phyloP scores from a whole-genome alignment of 2,329 filamentous ascomycete species.

The Pezicula carpinea region DNA sequence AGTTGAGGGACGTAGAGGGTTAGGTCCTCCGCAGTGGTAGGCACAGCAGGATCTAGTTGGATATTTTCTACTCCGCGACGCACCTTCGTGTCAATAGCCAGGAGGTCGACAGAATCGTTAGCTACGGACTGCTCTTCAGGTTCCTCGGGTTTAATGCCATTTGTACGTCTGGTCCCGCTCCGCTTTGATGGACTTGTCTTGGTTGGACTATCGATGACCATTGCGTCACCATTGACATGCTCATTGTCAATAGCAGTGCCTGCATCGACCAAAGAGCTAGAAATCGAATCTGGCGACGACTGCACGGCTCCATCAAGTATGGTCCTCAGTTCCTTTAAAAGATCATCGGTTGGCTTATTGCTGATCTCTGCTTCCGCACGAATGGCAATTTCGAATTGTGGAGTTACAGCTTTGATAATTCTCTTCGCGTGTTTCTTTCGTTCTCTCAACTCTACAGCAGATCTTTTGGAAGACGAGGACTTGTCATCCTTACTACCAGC shows the following conservation, averaged over 20 bases:
- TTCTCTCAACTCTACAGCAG: constrained; percentile 66
- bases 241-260: constrained; percentile 37
- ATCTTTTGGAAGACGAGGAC: constrained; percentile 31
- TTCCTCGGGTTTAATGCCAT: constrained; percentile 9
- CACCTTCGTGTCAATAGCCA: constrained; percentile 19
- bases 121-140: constrained; percentile 5
- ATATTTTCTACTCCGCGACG: constrained; percentile 23
- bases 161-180: neutral
- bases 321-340: constrained; percentile 69
- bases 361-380: constrained; percentile 78
- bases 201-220: constrained; percentile 6
- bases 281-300: constrained; percentile 35
- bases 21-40: constrained; percentile 15
- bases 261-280: constrained; percentile 33
- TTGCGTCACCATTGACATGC: constrained; percentile 35
- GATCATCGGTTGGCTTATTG: constrained; percentile 62
- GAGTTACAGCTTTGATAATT: constrained; percentile 79
- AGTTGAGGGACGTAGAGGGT: constrained; percentile 9
- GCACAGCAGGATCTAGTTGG: constrained; percentile 4
- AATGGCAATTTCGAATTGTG: constrained; percentile 69
- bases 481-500: constrained; percentile 26
- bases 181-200: constrained; percentile 2
- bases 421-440: constrained; percentile 82
- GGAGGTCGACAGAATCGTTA: constrained; percentile 7
- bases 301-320: constrained; percentile 67